Evolutionary conservation across 2,329 filamentous ascomycete species (phyloP).

Genomic region (Diaporthe citrichinensis): DNA sequence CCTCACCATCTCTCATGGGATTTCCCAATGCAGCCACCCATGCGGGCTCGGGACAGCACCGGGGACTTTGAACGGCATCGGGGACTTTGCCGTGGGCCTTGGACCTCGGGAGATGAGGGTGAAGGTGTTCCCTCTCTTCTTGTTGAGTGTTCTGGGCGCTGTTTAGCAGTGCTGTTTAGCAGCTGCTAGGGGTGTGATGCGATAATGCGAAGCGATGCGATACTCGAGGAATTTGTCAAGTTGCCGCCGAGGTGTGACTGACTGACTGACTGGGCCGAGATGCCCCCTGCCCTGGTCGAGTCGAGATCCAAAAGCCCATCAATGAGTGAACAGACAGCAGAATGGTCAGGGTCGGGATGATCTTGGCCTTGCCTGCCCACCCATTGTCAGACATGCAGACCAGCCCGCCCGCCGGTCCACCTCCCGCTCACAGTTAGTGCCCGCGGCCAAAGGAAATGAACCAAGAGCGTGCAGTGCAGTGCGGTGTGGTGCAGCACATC

Average conservation of each 20-base stretch:
- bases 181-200: background rate
- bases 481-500: background rate
- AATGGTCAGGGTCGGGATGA: background rate
- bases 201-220: conserved; percentile 1
- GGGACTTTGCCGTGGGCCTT: background rate
- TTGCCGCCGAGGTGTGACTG: conserved; percentile 24
- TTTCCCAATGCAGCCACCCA: conserved; percentile 22
- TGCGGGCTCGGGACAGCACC: conserved; percentile 15
- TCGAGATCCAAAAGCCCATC: conserved; percentile 4
- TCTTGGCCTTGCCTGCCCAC: background rate
- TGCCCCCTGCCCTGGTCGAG: background rate
- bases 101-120: conserved; percentile 2
- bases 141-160: background rate
- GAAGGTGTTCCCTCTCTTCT: background rate
- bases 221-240: conserved; percentile 26
- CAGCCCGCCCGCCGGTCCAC: conserved; percentile 22
- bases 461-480: conserved; percentile 19
- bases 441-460: conserved; percentile 25
- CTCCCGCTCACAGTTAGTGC: conserved; percentile 29
- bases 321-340: background rate
- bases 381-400: conserved; percentile 30
- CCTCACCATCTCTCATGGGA: conserved; percentile 24
- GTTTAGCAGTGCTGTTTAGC: background rate
- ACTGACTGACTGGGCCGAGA: conserved; percentile 6
- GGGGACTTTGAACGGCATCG: background rate